These are phyloP conservation scores for Geosmithia putterillii DNA, from an alignment of 2,329 filamentous ascomycete species.

Conservation along the genomic window DNA sequence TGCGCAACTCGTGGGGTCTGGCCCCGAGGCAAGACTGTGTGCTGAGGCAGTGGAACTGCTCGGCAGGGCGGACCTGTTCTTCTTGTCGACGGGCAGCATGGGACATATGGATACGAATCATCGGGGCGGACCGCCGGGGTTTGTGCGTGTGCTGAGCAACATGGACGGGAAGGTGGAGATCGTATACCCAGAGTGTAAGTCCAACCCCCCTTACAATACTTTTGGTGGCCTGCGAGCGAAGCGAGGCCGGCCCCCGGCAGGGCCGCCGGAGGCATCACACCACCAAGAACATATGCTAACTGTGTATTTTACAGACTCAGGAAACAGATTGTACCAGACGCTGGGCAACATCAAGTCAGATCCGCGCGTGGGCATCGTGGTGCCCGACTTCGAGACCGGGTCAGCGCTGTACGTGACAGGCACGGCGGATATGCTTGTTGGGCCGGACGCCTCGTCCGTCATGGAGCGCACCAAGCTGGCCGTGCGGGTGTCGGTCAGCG, in stretches of 20 bases:
- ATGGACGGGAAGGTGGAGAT: conserved; percentile 34
- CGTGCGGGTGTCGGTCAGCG: conserved; percentile 51
- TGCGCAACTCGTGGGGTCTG: conserved; percentile 32
- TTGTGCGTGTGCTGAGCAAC: conserved; percentile 56
- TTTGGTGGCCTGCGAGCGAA: not conserved
- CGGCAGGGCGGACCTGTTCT: conserved; percentile 58
- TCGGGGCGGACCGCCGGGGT: conserved; percentile 62
- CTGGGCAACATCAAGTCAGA: conserved; percentile 63
- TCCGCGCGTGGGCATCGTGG: conserved; percentile 54
- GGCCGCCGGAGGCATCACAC: no score
- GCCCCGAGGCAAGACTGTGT: conserved; percentile 22
- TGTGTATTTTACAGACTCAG: conserved; percentile 37
- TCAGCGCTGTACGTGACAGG: conserved; percentile 67
- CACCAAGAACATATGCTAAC: no score
- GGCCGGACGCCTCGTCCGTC: conserved; percentile 45
- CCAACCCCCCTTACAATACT: not conserved
- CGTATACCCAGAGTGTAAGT: conserved; percentile 61
- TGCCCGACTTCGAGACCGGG: conserved; percentile 64
- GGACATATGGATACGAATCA: conserved; percentile 72
- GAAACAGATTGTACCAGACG: conserved; percentile 74
- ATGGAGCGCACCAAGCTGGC: conserved; percentile 62
- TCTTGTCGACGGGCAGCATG: conserved; percentile 58
- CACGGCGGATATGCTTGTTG: conserved; percentile 51
- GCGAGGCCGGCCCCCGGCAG: conserved; percentile 7
- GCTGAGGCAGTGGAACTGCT: conserved; percentile 46